These are phyloP conservation scores for Asclepias syriaca DNA, from an alignment of 257 asterid species.

Conservation along the genomic window DNA sequence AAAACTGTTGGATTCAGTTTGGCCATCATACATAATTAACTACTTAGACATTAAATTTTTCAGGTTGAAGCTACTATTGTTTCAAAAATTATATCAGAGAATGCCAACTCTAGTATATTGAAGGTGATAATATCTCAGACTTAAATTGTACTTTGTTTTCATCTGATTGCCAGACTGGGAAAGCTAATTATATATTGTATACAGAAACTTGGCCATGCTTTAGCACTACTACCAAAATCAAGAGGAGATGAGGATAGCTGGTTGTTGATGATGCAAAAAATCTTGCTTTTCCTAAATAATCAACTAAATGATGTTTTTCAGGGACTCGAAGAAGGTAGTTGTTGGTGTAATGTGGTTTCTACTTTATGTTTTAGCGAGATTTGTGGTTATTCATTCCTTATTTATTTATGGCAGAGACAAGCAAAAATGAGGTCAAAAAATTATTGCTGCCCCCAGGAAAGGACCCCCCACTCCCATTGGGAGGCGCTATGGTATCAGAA, in stretches of 20 bases:
- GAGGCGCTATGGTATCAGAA: constrained; percentile 46
- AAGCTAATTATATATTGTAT: constrained; percentile 28
- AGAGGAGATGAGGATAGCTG: constrained; percentile 84
- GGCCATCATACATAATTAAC: neutral
- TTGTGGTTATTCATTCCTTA: constrained; percentile 17
- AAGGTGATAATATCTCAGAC: constrained; percentile 48
- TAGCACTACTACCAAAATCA: constrained; percentile 80
- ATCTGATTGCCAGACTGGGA: constrained; percentile 21
- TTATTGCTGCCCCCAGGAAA: constrained; percentile 68
- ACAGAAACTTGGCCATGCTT: constrained; percentile 70
- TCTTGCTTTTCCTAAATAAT: constrained; percentile 52
- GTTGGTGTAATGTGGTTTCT: constrained; percentile 11
- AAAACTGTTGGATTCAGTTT: constrained; percentile 6
- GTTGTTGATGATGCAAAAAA: constrained; percentile 65
- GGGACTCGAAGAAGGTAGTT: constrained; percentile 86
- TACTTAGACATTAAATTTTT: constrained; percentile 12
- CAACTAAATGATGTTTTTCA: constrained; percentile 68
- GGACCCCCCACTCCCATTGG: constrained; percentile 66
- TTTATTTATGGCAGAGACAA: constrained; percentile 42
- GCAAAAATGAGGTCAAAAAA: constrained; percentile 46
- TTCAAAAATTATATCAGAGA: constrained; percentile 67
- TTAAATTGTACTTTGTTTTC: constrained; percentile 12
- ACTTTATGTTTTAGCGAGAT: constrained; percentile 20
- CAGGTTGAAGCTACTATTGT: constrained; percentile 86
- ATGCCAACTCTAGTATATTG: constrained; percentile 39